Conservation (phyloP, 2,329 filamentous ascomycete genomes). For the Microcyclosporella mali region DNA sequence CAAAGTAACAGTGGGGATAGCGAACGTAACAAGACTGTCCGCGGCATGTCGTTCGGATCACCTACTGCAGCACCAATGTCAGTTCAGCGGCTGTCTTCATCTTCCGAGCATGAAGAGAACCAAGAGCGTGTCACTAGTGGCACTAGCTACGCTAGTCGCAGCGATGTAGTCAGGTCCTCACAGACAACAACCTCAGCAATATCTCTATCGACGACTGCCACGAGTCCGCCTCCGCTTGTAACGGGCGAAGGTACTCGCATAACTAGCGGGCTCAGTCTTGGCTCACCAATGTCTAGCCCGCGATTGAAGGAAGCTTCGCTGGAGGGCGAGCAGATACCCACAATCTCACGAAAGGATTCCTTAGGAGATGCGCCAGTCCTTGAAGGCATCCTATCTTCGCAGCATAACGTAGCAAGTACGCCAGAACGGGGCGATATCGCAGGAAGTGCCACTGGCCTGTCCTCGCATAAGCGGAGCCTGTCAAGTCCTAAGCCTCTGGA, state of each 20-base stretch:
- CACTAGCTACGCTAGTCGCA: conserved; percentile 9
- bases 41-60: conserved; percentile 19
- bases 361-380: too few relatives aligned
- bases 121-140: conserved; percentile 5
- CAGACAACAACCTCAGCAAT: background rate
- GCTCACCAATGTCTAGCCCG: background rate
- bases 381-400: too few relatives aligned
- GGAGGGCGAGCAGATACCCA: background rate
- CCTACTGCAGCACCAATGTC: background rate
- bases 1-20: conserved; percentile 21
- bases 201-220: background rate
- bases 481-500: background rate
- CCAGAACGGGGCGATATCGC: too few relatives aligned
- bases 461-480: background rate
- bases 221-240: background rate
- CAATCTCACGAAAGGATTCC: background rate
- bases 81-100: background rate
- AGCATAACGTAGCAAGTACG: too few relatives aligned
- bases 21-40: conserved; percentile 20
- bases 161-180: conserved; percentile 2
- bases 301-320: background rate
- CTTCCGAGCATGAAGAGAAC: background rate
- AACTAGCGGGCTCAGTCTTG: background rate
- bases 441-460: too few relatives aligned
- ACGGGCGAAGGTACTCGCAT: background rate